phyloP scores from a whole-genome alignment of 2,329 filamentous ascomycete genomes.

The Sporothrix dimorphospora region DNA sequence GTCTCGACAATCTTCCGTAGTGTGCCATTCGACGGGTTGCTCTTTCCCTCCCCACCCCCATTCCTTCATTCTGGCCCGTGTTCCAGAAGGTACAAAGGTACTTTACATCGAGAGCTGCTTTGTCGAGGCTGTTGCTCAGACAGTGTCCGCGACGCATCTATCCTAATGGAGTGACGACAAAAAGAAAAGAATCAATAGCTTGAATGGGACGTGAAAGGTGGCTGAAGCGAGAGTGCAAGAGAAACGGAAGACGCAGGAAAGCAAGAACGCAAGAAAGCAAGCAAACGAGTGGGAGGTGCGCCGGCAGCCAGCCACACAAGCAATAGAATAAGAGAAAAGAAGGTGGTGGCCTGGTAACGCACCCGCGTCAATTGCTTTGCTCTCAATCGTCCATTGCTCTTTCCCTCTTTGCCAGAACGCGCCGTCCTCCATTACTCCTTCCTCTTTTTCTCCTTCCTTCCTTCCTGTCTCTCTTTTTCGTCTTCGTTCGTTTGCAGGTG shows the following conservation, averaged over 20 bases:
- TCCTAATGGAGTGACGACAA: not conserved
- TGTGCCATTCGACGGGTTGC: no score
- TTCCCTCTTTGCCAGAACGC: conserved; percentile 9
- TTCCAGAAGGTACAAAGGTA: conserved; percentile 6
- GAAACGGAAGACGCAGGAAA: not conserved
- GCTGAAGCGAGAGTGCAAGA: not conserved
- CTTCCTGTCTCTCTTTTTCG: not conserved
- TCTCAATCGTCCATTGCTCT: conserved; percentile 16
- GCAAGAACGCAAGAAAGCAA: no score
- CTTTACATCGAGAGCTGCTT: not conserved
- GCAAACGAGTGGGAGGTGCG: conserved; percentile 1
- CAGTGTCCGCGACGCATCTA: conserved; percentile 5
- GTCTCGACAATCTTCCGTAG: not conserved
- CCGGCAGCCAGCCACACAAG: conserved; percentile 9
- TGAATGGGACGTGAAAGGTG: no score
- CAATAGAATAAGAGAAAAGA: not conserved
- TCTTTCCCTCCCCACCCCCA: not conserved
- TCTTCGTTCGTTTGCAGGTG: not conserved
- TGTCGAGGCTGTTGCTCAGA: conserved; percentile 1
- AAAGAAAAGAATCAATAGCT: not conserved
- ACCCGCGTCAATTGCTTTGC: conserved; percentile 15
- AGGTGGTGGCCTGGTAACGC: conserved; percentile 14
- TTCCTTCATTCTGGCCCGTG: not conserved
- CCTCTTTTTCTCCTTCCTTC: conserved; percentile 1
- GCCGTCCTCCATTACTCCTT: conserved; percentile 8